Conservation (phyloP, 805 yeast genomes). For the Saturnispora besseyi region DNA sequence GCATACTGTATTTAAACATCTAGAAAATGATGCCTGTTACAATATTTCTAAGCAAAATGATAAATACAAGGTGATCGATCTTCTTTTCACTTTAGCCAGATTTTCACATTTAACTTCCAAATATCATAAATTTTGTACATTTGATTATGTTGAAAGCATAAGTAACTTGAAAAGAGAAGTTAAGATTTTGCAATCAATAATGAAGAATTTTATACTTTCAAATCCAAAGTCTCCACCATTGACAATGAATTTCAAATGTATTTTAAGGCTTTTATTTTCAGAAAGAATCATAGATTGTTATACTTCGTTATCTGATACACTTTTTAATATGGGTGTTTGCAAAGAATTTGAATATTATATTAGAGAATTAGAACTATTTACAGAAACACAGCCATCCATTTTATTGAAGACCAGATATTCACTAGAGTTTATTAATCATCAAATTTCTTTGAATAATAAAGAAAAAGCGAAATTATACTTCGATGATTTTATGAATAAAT, state of each 20-base stretch:
- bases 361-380: conserved; percentile 38
- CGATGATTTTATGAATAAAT: neutral
- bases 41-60: conserved; percentile 12
- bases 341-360: conserved; percentile 50
- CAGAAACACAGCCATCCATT: conserved; percentile 25
- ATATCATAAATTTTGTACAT: conserved; percentile 16
- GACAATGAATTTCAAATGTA: conserved; percentile 16
- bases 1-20: neutral
- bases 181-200: conserved; percentile 43
- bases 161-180: conserved; percentile 39
- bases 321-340: conserved; percentile 43
- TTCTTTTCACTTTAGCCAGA: conserved; percentile 26
- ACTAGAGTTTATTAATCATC: conserved; percentile 19
- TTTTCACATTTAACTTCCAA: conserved; percentile 29
- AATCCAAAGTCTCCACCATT: conserved; percentile 13
- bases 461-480: conserved; percentile 12
- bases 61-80: conserved; percentile 13
- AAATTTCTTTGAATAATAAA: conserved; percentile 14
- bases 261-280: conserved; percentile 31
- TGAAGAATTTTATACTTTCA: conserved; percentile 31
- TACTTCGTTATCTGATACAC: conserved; percentile 30
- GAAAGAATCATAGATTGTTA: conserved; percentile 31
- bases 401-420: conserved; percentile 16
- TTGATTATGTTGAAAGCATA: conserved; percentile 25
- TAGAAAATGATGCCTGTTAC: neutral